Base-by-base conservation (phyloP, 2,329 filamentous ascomycete species). In the Elsinoe necatrix region DNA sequence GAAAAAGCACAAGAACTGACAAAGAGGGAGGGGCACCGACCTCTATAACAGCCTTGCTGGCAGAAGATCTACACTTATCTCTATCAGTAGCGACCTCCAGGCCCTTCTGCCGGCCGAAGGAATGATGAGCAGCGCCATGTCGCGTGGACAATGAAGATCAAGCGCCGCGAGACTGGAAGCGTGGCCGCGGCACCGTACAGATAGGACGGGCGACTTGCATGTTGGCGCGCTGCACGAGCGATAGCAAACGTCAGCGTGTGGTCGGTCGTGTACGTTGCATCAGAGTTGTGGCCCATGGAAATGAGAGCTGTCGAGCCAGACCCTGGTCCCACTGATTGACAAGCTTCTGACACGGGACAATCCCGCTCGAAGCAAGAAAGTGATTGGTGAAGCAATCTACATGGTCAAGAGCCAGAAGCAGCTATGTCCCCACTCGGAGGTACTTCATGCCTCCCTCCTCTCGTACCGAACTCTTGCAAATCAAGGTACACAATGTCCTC, bases 371-470 rank as follows among this genome's bases (percentile, higher is more conserved):
- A 37, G 18, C 12, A 37, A 11, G 20, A 16, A 9, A 39, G 48
- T 52, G 48, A 52, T 52, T 52, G 48, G 48, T 39, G 29, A 35
- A 37, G 48, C 29, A 39, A 52, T 52, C 16, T 35, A 37, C 31
- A 37, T 16, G 20, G 20, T 34, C 18, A 11, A 25, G 48, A 52
- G 48, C 48, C 29, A 52, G 31, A 37, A 9, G 48, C 48, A 35
- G 48, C 48, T 31, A 37, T 34, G 31, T 39, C 48, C 31, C 48
- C 48, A 52, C 48, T 34, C 29, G 11, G 20, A 43, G 41, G 41
- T 43, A 43, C 41, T 43, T 43, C 43, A 48, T 23, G 27, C 43
- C 27, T 27, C 12, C 43, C 41, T 23, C 23, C 41, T 21, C 41
- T 27, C 41, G 21, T 9, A 43, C 4, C 41, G 18, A 23, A 12